Conservation (phyloP, 2,329 filamentous ascomycete genomes). For the Cladosporium colombiae region DNA sequence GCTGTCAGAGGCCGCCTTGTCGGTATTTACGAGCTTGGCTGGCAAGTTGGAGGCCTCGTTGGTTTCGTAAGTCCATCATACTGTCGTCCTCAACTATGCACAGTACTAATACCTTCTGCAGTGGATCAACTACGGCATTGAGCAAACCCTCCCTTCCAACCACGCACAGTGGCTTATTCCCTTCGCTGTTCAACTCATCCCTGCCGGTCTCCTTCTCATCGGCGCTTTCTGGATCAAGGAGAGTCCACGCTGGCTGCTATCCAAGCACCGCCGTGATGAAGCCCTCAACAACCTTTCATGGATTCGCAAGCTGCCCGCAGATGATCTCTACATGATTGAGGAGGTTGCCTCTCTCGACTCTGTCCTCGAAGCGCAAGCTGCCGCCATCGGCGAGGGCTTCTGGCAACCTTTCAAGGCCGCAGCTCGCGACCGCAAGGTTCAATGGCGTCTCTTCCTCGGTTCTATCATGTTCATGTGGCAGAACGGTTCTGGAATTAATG, state of each 20-base stretch:
- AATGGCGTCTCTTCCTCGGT: constrained; percentile 73
- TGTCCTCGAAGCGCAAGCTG: constrained; percentile 65
- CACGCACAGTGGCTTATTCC: constrained; percentile 51
- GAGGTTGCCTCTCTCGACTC: constrained; percentile 71
- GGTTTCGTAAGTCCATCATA: constrained; percentile 39
- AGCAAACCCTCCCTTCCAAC: constrained; percentile 44
- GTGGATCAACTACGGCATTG: constrained; percentile 44
- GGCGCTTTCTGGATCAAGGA: constrained; percentile 48
- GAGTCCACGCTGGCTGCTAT: constrained; percentile 48
- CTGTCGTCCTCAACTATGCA: background rate
- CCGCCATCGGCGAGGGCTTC: constrained; percentile 68
- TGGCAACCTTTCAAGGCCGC: constrained; percentile 67
- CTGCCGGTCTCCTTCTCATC: constrained; percentile 58
- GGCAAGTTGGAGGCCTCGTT: constrained; percentile 54
- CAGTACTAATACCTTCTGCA: constrained; percentile 18
- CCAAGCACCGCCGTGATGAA: constrained; percentile 43
- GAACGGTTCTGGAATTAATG: constrained; percentile 75
- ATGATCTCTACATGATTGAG: constrained; percentile 69
- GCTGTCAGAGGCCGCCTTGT: constrained; percentile 61
- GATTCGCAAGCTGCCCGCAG: constrained; percentile 60
- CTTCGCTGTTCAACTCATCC: constrained; percentile 68
- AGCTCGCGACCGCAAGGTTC: constrained; percentile 58
- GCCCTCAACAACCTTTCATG: constrained; percentile 55
- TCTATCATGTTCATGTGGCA: constrained; percentile 77
- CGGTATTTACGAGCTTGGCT: constrained; percentile 58